Percentiles rank a stretch among this genome's conserved stretches.
phyloP scores from a whole-genome alignment of 768 basidiomycete genomes.

The Lyophyllum decastes region DNA sequence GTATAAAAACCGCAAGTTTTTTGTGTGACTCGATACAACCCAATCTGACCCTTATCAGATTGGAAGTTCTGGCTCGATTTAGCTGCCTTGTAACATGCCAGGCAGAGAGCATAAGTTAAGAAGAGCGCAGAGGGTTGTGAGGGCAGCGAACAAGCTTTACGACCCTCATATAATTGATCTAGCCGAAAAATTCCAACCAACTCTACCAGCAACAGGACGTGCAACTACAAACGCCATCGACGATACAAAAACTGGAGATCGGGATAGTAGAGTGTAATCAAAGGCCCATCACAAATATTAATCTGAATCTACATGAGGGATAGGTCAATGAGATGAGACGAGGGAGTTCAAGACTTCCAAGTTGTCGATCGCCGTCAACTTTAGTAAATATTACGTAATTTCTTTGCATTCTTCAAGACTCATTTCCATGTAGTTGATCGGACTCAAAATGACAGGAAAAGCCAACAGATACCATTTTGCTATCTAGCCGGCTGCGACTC shows the following conservation, averaged over 20 bases:
- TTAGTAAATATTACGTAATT: neutral
- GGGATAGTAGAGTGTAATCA: neutral
- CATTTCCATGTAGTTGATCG: neutral
- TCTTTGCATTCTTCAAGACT: neutral
- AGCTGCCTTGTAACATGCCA: conserved; percentile 28
- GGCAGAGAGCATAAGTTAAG: conserved; percentile 31
- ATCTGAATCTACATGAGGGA: neutral
- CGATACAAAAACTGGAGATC: neutral
- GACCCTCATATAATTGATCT: conserved; percentile 19
- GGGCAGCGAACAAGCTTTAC: conserved; percentile 18
- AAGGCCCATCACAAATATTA: neutral
- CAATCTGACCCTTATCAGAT: conserved; percentile 41
- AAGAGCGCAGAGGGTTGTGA: conserved; percentile 10
- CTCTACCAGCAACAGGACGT: neutral
- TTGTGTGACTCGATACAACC: conserved; percentile 37
- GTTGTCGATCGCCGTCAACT: neutral
- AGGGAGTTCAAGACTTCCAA: neutral
- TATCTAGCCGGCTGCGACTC: no score
- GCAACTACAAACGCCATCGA: neutral
- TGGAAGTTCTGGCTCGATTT: conserved; percentile 29
- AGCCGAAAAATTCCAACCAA: conserved; percentile 13
- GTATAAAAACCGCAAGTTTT: conserved; percentile 22
- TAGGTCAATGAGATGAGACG: neutral
- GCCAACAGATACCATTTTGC: no score
- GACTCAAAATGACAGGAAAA: no score